These are phyloP conservation scores for Grosmannia clavigera DNA, from an alignment of 2,329 filamentous ascomycete species.

Conservation along the genomic window DNA sequence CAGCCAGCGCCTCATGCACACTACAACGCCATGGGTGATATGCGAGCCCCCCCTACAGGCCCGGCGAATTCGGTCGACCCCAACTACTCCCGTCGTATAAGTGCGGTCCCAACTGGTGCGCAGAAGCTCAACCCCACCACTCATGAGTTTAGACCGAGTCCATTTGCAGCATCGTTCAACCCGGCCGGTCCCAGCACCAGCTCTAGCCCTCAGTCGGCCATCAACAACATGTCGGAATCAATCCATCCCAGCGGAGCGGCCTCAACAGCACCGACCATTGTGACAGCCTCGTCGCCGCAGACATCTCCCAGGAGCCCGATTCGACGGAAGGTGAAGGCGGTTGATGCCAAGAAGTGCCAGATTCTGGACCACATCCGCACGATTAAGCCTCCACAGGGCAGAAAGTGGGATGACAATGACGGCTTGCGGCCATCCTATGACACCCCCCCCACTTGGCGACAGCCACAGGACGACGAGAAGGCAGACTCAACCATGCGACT, in stretches of 20 bases:
- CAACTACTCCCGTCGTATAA: constrained; percentile 40
- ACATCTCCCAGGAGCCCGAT: constrained; percentile 27
- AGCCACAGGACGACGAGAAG: constrained; percentile 62
- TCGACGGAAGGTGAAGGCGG: constrained; percentile 57
- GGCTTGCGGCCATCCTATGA: constrained; percentile 78
- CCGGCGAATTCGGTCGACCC: constrained; percentile 47
- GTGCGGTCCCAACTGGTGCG: constrained; percentile 29
- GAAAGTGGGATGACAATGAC: constrained; percentile 61
- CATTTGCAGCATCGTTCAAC: constrained; percentile 69
- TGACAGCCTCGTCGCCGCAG: constrained; percentile 4
- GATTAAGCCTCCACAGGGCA: constrained; percentile 36
- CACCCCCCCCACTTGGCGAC: constrained; percentile 76
- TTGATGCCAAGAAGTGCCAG: constrained; percentile 57
- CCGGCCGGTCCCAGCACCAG: constrained; percentile 55
- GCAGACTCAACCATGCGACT: constrained; percentile 48
- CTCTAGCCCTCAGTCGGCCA: constrained; percentile 58
- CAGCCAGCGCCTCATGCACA: constrained; percentile 19
- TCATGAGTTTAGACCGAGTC: constrained; percentile 75
- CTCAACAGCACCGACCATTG: not conserved
- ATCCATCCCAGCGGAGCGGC: constrained; percentile 11
- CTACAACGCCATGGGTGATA: constrained; percentile 45
- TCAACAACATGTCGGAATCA: constrained; percentile 29
- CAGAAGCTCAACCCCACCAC: constrained; percentile 53
- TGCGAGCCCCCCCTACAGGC: constrained; percentile 61
- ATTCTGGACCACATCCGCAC: constrained; percentile 43